Percentiles rank a stretch among this genome's conserved stretches.
Evolutionary conservation across 2,329 filamentous ascomycete species (phyloP).

Genomic region (Ceratocystis eucalypticola): DNA sequence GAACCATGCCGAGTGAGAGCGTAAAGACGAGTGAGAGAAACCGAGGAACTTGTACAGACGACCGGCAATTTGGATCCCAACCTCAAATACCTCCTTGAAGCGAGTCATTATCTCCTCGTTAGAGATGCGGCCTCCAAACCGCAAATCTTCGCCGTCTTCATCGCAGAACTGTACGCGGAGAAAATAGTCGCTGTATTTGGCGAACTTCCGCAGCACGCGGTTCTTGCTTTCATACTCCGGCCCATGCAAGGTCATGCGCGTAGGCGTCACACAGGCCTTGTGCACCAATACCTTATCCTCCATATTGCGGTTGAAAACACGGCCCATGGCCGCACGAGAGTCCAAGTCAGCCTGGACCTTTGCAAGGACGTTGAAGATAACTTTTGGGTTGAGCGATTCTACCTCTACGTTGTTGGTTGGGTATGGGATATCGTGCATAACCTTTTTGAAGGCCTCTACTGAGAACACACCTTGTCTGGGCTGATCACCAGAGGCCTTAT

Average conservation of each 20-base stretch:
- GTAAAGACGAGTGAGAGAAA: conserved; percentile 66
- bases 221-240: conserved; percentile 57
- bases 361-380: conserved; percentile 31
- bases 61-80: conserved; percentile 51
- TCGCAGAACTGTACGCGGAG: conserved; percentile 60
- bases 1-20: conserved; percentile 58
- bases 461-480: conserved; percentile 31
- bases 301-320: conserved; percentile 19
- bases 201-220: conserved; percentile 54
- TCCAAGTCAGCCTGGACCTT: conserved; percentile 31
- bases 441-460: conserved; percentile 38
- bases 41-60: conserved; percentile 54
- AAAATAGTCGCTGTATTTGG: conserved; percentile 47
- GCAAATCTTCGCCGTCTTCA: conserved; percentile 53
- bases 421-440: conserved; percentile 41
- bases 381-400: conserved; percentile 27
- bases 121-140: conserved; percentile 30
- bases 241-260: conserved; percentile 42
- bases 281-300: conserved; percentile 16
- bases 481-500: neutral
- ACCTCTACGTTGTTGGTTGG: conserved; percentile 39
- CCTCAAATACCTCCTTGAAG: conserved; percentile 46
- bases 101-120: conserved; percentile 40
- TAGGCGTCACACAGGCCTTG: conserved; percentile 43
- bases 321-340: conserved; percentile 17